phyloP scores from a whole-genome alignment of 2,329 filamentous ascomycete species.

The Aspergillus proliferans region DNA sequence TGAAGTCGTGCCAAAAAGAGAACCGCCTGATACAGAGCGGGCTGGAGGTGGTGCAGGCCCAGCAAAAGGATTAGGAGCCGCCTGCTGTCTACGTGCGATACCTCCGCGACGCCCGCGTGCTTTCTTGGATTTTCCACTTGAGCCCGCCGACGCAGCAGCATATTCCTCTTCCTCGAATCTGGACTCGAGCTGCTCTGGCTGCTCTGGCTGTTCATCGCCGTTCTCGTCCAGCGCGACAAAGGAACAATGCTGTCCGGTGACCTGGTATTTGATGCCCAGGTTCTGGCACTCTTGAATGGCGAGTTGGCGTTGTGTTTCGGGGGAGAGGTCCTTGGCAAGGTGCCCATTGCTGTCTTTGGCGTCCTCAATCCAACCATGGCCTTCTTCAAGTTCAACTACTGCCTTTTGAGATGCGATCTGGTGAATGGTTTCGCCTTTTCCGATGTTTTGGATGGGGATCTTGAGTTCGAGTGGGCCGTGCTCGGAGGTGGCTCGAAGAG shows the following conservation, averaged over 20 bases:
- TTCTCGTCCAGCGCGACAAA: conserved; percentile 60
- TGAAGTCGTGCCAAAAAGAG: too few species aligned
- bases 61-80: too few species aligned
- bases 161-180: too few species aligned
- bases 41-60: too few species aligned
- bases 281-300: conserved; percentile 61
- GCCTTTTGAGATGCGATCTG: conserved; percentile 65
- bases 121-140: too few species aligned
- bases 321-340: conserved; percentile 43
- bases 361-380: conserved; percentile 59
- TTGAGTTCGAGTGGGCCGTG: conserved; percentile 57
- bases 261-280: conserved; percentile 60
- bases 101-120: too few species aligned
- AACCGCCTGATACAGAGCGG: too few species aligned
- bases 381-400: conserved; percentile 63
- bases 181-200: too few species aligned
- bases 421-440: conserved; percentile 54
- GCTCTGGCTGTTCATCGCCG: background rate
- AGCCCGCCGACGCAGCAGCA: too few species aligned
- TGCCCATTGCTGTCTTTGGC: conserved; percentile 39
- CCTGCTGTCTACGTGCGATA: too few species aligned
- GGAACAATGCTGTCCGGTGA: conserved; percentile 64
- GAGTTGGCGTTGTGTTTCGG: conserved; percentile 52
- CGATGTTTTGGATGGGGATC: conserved; percentile 54
- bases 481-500: conserved; percentile 52